These are phyloP conservation scores for Pleurotus tuber-regium DNA, from an alignment of 768 basidiomycete species.

Conservation along the genomic window DNA sequence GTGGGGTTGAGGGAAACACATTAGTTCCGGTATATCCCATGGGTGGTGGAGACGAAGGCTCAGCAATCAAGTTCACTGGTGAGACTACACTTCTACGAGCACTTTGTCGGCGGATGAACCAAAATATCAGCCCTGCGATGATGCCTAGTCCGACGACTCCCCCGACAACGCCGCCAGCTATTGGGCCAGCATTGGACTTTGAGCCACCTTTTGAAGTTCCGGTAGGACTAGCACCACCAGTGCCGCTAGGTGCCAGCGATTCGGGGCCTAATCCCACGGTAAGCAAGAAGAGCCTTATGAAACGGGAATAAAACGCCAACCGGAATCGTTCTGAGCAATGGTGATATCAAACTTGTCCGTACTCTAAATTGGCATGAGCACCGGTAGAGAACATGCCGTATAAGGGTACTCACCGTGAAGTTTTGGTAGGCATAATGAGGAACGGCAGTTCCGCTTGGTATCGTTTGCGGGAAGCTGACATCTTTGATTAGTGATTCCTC, in stretches of 20 bases:
- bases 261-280: conserved; percentile 24
- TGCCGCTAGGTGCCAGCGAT: conserved; percentile 25
- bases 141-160: conserved; percentile 46
- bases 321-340: conserved; percentile 23
- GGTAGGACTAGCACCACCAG: background rate
- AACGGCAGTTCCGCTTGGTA: conserved; percentile 41
- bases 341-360: conserved; percentile 31
- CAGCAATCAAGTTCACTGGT: conserved; percentile 6
- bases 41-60: conserved; percentile 11
- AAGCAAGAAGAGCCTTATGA: background rate
- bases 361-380: conserved; percentile 16
- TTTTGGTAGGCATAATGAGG: conserved; percentile 51
- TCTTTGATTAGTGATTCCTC: conserved; percentile 13
- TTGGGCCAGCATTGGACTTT: conserved; percentile 42
- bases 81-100: conserved; percentile 15
- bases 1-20: conserved; percentile 20
- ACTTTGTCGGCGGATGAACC: conserved; percentile 25
- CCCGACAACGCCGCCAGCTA: conserved; percentile 64
- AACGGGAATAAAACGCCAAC: conserved; percentile 15
- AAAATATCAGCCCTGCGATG: conserved; percentile 33
- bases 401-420: conserved; percentile 29
- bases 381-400: background rate
- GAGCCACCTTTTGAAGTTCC: conserved; percentile 9
- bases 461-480: conserved; percentile 30
- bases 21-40: conserved; percentile 21